Evolutionary conservation across 768 basidiomycete species (phyloP), one percentile per base, ranked within the genome.

Genomic region (Phaeolepiota aurea): DNA sequence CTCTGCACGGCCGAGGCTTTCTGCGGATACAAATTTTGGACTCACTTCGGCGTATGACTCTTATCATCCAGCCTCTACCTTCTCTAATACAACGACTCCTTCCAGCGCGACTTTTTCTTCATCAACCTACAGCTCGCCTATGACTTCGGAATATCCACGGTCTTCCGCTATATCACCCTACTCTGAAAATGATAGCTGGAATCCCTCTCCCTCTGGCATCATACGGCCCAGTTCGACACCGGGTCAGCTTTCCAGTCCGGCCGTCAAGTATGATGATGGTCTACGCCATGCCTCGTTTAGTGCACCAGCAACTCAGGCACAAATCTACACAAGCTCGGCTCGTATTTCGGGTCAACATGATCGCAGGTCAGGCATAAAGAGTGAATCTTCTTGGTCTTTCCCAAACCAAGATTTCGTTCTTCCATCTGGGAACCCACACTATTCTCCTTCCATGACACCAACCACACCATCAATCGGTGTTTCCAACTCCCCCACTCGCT

Each of bases 291-390:
- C 78, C 53, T 79, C 80, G 48, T 76, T 80, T 64, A 74, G 68
- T 62, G 65, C 72, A 38, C 61, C 74, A 47, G 69, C 74, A 61
- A 63, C 71, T 54, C 72, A 72, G 57, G 68, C 71, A 59, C 75
- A 74, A 42, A 74, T 84, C 70, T 84, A 71, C 58, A 66, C 71
- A 57, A 76, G 71, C 58, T 69, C 80, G 55, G 71, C 76, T 56
- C 83, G 83, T 58, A 82, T 84, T 52, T 74, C 81, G 55, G 78
- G 73, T 48, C 82, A 82, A 57, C 72, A 74, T 53, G 77, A 79
- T 67, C 74, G 77, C 55, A 72, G 79, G 60, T 59, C 62, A 46
- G 72, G 62, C 55, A 77, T 78, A 73, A 75, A 77, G 70, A 71
- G 72, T 55, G 81, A 84, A 48, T 14, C 9, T 9, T 19, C 12